Evolutionary conservation across 257 asterid species (phyloP).

Genomic region (Rauvolfia tetraphylla): DNA sequence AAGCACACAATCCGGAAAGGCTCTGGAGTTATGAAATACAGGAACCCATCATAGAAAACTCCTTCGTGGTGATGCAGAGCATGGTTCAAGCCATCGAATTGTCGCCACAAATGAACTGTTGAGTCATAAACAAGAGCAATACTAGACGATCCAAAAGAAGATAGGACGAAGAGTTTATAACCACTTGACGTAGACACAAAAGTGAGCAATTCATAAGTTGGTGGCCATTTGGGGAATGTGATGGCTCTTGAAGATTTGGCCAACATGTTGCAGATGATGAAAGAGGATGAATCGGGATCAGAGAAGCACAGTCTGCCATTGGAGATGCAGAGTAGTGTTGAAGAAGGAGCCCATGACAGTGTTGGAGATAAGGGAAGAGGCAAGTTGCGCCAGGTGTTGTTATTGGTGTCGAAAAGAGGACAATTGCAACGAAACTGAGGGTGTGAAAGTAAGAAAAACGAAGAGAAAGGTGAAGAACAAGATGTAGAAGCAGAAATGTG

Average conservation of each 20-base stretch:
- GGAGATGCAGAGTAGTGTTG: constrained; percentile 39
- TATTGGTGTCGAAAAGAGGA: constrained; percentile 45
- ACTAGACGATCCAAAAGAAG: constrained; percentile 38
- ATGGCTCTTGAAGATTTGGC: constrained; percentile 34
- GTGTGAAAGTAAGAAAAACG: constrained; percentile 67
- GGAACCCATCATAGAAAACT: constrained; percentile 28
- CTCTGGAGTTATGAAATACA: constrained; percentile 56
- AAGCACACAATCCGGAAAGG: constrained; percentile 38
- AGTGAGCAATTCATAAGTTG: constrained; percentile 42
- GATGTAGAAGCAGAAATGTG: constrained; percentile 29
- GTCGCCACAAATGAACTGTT: constrained; percentile 27
- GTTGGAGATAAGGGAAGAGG: constrained; percentile 39
- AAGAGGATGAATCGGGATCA: constrained; percentile 29
- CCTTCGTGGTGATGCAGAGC: constrained; percentile 47
- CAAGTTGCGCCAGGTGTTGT: constrained; percentile 41
- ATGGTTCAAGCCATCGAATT: constrained; percentile 27
- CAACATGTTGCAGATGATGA: constrained; percentile 45
- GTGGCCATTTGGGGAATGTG: constrained; percentile 44
- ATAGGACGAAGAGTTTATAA: constrained; percentile 40
- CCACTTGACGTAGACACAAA: constrained; percentile 27
- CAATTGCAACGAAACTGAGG: constrained; percentile 39
- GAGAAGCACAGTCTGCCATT: constrained; percentile 58
- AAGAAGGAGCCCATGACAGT: constrained; percentile 22
- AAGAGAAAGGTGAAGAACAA: constrained; percentile 33
- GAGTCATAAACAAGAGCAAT: constrained; percentile 44